phyloP scores from a whole-genome alignment of 164 flowering plant genomes.

The Taxillus chinensis region DNA sequence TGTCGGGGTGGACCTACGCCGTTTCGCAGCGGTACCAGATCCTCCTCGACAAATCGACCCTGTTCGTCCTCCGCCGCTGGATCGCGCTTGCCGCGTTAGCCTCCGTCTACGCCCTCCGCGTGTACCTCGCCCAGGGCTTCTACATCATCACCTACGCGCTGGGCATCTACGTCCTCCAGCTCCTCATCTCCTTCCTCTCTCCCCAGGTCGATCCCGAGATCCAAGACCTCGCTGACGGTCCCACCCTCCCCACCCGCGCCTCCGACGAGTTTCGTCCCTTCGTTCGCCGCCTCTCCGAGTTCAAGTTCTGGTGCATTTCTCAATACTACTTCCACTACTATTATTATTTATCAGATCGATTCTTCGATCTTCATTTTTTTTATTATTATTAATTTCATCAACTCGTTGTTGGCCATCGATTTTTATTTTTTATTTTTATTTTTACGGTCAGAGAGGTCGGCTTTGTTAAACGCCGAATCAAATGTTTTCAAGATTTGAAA shows the following conservation, averaged over 20 bases:
- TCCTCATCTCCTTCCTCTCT: slow-evolving; percentile 41
- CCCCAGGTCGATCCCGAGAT: slow-evolving; percentile 53
- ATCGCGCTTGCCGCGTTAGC: slow-evolving; percentile 24
- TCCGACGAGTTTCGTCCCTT: slow-evolving; percentile 52
- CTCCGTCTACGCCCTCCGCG: slow-evolving; percentile 28
- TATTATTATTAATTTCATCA: no score
- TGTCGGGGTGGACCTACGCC: slow-evolving; percentile 16
- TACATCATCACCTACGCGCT: slow-evolving; percentile 45
- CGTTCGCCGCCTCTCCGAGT: slow-evolving; percentile 50
- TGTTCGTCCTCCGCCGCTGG: slow-evolving; percentile 39
- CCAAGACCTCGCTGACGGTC: slow-evolving; percentile 28
- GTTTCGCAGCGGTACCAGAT: slow-evolving; percentile 31
- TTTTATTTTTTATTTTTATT: no score
- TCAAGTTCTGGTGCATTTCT: slow-evolving; percentile 38
- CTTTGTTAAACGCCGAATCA: no score
- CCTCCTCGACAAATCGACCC: slow-evolving; percentile 43
- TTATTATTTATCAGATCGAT: no score
- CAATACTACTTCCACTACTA: background rate
- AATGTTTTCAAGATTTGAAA: no score
- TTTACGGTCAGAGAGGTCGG: no score
- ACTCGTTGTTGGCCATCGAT: no score
- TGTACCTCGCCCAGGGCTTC: slow-evolving; percentile 35
- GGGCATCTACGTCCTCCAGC: slow-evolving; percentile 47
- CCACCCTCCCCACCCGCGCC: slow-evolving; percentile 33
- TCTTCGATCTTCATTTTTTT: no score